phyloP scores from a whole-genome alignment of 441 rosid genomes.

The Croton laevigatus region DNA sequence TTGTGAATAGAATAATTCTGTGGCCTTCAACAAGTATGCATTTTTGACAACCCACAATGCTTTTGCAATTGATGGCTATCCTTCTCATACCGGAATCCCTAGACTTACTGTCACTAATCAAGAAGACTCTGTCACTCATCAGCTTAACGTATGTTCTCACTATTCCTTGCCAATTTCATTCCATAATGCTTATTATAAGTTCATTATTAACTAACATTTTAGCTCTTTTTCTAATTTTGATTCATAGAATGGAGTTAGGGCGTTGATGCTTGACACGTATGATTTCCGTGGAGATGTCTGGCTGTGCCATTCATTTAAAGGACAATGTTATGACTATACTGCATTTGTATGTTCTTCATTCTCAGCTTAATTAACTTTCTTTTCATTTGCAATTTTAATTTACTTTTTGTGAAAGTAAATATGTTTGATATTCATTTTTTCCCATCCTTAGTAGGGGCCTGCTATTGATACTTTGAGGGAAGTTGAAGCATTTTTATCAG shows the following conservation, averaged over 20 bases:
- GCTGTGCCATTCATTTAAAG: conserved; percentile 78
- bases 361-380: not conserved
- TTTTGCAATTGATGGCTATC: conserved; percentile 54
- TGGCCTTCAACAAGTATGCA: conserved; percentile 78
- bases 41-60: conserved; percentile 78
- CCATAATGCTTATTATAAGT: not conserved
- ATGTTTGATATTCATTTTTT: not conserved
- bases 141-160: conserved; percentile 46
- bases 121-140: conserved; percentile 63
- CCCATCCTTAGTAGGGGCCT: conserved; percentile 40
- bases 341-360: conserved; percentile 55
- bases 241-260: conserved; percentile 78
- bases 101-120: conserved; percentile 64
- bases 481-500: conserved; percentile 57
- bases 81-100: conserved; percentile 45
- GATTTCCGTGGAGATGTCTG: conserved; percentile 80
- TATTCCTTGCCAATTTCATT: not conserved
- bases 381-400: too few relatives aligned
- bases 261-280: conserved; percentile 78
- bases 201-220: not conserved
- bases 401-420: too few relatives aligned
- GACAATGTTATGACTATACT: conserved; percentile 60
- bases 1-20: conserved; percentile 57
- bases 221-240: not conserved
- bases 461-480: conserved; percentile 67